Base-by-base conservation (phyloP, 1,284 basidiomycete genomes). In the Lignosus rhinocerotis region DNA sequence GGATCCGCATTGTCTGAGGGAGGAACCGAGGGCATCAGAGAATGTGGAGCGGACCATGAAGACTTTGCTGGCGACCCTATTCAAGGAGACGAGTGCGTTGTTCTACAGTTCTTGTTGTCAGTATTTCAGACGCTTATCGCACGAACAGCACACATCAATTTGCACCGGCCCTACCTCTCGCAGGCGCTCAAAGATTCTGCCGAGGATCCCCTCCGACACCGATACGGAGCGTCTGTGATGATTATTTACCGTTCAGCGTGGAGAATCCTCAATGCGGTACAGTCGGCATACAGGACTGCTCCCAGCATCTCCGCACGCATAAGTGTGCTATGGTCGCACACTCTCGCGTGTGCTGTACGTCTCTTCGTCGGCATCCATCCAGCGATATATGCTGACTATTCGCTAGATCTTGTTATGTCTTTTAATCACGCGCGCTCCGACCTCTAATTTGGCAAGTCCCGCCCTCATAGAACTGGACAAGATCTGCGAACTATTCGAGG, bases 181-280 rank as follows among this genome's bases (percentile, higher is more conserved):
- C 83, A 84, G 63, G 86, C 86, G 0, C 69, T 91, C 16, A 80
- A 81, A 48, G 86, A 89, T 42, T 74, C 75, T 42, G 81, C 85
- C 0, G 64, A 74, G 5, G 83, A 88, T 58, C 74, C 84, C 6
- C 71, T 86, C 46, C 76, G 77, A 55, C 87, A 90, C 66, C 80
- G 77, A 66, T 90, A 83, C 66, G 78, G 82, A 0, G 82, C 84
- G 0, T 90, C 88, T 0, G 84, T 90, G 1, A 79, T 87, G 69
- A 83, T 88, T 0, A 80, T 83, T n/a, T 90, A 87, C 71, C 84
- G 86, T 3, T 87, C 85, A 9, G 82, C 86, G 8, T 88, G 85
- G 82, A 74, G 87, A 17, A 66, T 88, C 21, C 80, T 86, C 43
- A 76, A 80, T 43, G 76, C 76, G 0, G 71, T 86, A 46, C 72